phyloP scores from a whole-genome alignment of 768 basidiomycete species.

The Podaxis mareebaensis region DNA sequence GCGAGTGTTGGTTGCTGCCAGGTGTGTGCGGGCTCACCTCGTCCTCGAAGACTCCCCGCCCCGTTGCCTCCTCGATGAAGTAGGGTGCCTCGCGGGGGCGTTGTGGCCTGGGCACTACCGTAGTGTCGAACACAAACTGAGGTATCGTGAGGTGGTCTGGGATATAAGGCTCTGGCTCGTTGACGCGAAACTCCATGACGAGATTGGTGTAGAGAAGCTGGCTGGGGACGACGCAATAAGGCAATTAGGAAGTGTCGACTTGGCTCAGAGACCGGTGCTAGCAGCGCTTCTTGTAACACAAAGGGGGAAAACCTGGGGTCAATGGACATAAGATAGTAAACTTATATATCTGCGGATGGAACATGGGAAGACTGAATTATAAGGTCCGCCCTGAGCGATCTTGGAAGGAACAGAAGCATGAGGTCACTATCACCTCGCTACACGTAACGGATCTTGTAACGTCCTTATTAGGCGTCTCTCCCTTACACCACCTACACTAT shows the following conservation, averaged over 20 bases:
- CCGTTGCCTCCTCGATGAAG: conserved; percentile 60
- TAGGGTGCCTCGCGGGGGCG: conserved; percentile 49
- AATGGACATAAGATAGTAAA: conserved; percentile 1
- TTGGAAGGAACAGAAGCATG: background rate
- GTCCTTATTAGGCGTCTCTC: conserved; percentile 16
- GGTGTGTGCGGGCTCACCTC: conserved; percentile 40
- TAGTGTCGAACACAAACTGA: conserved; percentile 60
- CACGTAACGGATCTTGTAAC: conserved; percentile 18
- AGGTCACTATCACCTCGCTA: background rate
- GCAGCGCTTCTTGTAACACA: background rate
- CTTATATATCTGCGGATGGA: conserved; percentile 9
- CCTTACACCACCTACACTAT: conserved; percentile 25
- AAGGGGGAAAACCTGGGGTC: background rate
- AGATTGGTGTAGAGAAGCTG: background rate
- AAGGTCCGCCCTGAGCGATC: background rate
- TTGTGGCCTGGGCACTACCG: conserved; percentile 42
- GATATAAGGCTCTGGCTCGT: conserved; percentile 39
- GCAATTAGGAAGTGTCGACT: background rate
- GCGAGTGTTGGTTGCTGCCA: background rate
- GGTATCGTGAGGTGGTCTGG: conserved; percentile 66
- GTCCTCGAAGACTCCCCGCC: conserved; percentile 40
- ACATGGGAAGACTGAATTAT: background rate
- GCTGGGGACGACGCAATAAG: background rate
- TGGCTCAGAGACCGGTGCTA: background rate
- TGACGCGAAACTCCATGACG: conserved; percentile 37